Conservation (phyloP, 257 asterid species). For the Nicotiana undulata region DNA sequence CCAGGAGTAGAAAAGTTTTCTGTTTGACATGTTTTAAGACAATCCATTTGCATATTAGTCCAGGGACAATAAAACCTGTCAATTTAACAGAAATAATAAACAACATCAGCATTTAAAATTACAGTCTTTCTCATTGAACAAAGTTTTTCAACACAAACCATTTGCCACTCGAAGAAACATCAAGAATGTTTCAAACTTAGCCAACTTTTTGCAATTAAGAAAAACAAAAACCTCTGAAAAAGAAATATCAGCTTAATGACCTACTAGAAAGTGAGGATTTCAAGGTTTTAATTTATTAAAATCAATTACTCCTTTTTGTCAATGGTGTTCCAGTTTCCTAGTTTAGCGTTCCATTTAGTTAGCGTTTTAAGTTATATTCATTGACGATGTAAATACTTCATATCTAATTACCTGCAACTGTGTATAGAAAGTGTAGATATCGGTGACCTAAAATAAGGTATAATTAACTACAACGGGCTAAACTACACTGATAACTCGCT, state of each 20-base stretch:
- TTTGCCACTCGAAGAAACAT: background rate
- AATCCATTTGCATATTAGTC: slow-evolving; percentile 13
- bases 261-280: too few relatives aligned
- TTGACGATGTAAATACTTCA: background rate
- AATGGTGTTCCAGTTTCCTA: background rate
- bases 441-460: too few relatives aligned
- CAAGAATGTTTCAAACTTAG: background rate
- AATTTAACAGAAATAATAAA: background rate
- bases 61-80: slow-evolving; percentile 34
- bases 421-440: background rate
- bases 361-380: background rate
- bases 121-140: background rate
- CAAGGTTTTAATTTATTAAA: too few relatives aligned
- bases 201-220: background rate
- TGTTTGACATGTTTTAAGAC: slow-evolving; percentile 13
- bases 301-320: background rate
- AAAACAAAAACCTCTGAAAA: too few relatives aligned
- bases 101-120: background rate
- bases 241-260: too few relatives aligned
- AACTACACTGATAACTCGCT: background rate
- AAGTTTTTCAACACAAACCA: background rate
- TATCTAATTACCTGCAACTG: background rate
- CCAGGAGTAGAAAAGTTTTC: slow-evolving; percentile 31
- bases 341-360: background rate
- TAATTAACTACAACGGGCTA: background rate